These are phyloP conservation scores for Zygotorulaspora chibaensis DNA, from an alignment of 805 yeast species.

Conservation along the genomic window DNA sequence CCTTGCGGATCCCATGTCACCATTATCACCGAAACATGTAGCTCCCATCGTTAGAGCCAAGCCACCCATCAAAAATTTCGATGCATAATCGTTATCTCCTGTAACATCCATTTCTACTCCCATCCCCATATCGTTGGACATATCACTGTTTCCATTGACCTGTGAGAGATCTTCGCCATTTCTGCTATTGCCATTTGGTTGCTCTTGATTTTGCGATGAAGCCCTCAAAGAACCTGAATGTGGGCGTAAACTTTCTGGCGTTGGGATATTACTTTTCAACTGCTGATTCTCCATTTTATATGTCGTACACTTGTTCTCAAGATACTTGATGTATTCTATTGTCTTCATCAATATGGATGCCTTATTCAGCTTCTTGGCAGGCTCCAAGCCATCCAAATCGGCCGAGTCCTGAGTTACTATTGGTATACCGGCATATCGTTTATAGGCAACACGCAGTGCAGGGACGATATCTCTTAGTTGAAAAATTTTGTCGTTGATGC, in stretches of 20 bases:
- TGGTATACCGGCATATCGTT: constrained; percentile 44
- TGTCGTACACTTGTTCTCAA: constrained; percentile 55
- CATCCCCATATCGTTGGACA: neutral
- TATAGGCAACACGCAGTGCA: constrained; percentile 47
- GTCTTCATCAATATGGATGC: constrained; percentile 74
- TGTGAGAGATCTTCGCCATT: neutral
- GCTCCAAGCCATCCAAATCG: constrained; percentile 66
- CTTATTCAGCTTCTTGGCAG: constrained; percentile 72
- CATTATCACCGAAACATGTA: constrained; percentile 50
- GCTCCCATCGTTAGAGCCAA: constrained; percentile 63
- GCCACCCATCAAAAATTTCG: constrained; percentile 57
- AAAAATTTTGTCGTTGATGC: constrained; percentile 63
- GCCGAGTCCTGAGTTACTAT: constrained; percentile 55
- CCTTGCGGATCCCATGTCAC: constrained; percentile 38
- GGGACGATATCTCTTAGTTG: constrained; percentile 65
- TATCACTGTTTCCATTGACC: neutral
- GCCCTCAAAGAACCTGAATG: constrained; percentile 9
- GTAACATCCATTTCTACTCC: constrained; percentile 2
- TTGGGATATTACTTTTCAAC: constrained; percentile 26
- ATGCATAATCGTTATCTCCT: constrained; percentile 28
- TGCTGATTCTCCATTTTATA: constrained; percentile 47
- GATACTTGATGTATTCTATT: constrained; percentile 70
- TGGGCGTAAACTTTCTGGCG: constrained; percentile 15
- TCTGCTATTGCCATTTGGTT: neutral
- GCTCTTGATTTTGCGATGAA: constrained; percentile 12